phyloP scores from a whole-genome alignment of 805 yeast species.

The Pichia kluyveri region DNA sequence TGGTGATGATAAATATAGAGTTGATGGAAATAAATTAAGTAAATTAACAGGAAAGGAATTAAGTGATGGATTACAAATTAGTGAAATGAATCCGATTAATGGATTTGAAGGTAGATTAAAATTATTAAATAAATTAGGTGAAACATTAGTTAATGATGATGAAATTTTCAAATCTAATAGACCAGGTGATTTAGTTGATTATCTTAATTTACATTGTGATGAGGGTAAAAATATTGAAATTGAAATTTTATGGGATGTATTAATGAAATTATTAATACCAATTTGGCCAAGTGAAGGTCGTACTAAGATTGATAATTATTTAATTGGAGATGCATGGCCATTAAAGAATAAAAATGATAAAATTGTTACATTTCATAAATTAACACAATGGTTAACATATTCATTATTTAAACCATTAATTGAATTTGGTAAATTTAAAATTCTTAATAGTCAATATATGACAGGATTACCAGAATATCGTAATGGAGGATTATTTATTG shows the following conservation, averaged over 20 bases:
- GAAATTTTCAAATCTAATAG: conserved; percentile 33
- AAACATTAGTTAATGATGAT: conserved; percentile 30
- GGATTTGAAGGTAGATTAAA: conserved; percentile 48
- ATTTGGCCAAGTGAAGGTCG: conserved; percentile 58
- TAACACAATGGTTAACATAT: conserved; percentile 61
- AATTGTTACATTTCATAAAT: conserved; percentile 54
- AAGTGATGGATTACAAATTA: conserved; percentile 38
- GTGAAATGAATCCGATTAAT: conserved; percentile 36
- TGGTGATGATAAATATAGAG: conserved; percentile 31
- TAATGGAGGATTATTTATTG: conserved; percentile 57
- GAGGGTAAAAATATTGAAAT: conserved; percentile 30
- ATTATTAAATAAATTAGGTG: conserved; percentile 40
- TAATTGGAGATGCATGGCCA: conserved; percentile 59
- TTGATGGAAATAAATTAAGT: conserved; percentile 34
- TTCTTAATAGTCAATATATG: conserved; percentile 32
- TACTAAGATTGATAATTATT: conserved; percentile 37
- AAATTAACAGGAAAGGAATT: conserved; percentile 29
- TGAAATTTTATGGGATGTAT: conserved; percentile 41
- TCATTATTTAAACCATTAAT: conserved; percentile 47
- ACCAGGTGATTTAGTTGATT: conserved; percentile 46
- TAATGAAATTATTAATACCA: conserved; percentile 46
- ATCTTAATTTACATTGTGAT: conserved; percentile 23
- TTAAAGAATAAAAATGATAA: conserved; percentile 30
- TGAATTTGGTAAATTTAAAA: conserved; percentile 33
- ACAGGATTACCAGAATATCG: conserved; percentile 56